phyloP scores from a whole-genome alignment of 306 rosid genomes.

The Cercis canadensis region DNA sequence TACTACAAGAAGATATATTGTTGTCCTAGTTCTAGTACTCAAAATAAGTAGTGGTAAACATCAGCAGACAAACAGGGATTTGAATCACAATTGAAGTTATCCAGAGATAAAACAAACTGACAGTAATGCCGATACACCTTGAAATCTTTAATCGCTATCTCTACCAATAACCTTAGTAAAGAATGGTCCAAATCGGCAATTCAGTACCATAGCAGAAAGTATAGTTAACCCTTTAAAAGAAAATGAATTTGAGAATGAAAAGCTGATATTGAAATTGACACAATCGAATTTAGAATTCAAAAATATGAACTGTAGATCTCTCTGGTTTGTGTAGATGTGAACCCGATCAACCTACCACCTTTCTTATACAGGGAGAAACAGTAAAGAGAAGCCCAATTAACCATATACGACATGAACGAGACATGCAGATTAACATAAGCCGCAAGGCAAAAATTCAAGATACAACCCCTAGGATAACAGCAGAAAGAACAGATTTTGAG shows the following conservation, averaged over 20 bases:
- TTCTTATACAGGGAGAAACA: constrained; percentile 4
- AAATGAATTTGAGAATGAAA: background rate
- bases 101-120: constrained; percentile 20
- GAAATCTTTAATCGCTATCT: background rate
- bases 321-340: constrained; percentile 46
- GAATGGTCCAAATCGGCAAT: constrained; percentile 3
- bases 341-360: constrained; percentile 66
- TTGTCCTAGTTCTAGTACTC: no score
- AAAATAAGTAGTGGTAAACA: no score
- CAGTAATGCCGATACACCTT: background rate
- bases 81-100: constrained; percentile 13
- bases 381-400: constrained; percentile 37
- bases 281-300: background rate
- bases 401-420: constrained; percentile 26
- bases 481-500: background rate
- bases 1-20: no score
- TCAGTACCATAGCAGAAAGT: background rate
- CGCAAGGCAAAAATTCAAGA: constrained; percentile 26
- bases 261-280: background rate
- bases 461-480: constrained; percentile 29
- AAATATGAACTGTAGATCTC: constrained; percentile 22
- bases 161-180: constrained; percentile 9
- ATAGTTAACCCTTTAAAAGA: background rate
- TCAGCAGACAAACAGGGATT: no score
- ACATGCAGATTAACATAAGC: background rate